A percentile compares a stretch with the other conserved stretches of the same genome.
These are phyloP conservation scores for Haplosporangium gracile DNA, from an alignment of 192 early-diverging fungal genomes.

Conservation along the genomic window DNA sequence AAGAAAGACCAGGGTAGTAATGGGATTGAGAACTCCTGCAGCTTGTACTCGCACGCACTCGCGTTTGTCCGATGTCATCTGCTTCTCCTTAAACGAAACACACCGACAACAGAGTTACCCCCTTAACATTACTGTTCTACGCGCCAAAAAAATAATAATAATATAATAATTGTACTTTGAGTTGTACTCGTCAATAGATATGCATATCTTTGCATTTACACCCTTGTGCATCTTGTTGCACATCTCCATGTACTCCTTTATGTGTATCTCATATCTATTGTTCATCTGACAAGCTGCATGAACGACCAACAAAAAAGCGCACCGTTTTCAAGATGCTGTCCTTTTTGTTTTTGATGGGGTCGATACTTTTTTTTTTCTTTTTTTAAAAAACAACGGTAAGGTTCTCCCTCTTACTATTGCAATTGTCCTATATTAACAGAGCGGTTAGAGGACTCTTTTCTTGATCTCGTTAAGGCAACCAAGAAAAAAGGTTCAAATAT, in stretches of 20 bases:
- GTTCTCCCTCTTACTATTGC: not conserved
- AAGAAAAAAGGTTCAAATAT: not conserved
- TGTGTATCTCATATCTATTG: not conserved
- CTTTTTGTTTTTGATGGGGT: too few species aligned
- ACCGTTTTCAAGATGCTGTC: not conserved
- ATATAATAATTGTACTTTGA: not conserved
- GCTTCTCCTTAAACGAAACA: too few species aligned
- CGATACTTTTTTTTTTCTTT: not conserved
- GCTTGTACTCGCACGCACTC: too few species aligned
- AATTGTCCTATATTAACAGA: not conserved
- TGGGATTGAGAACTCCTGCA: too few species aligned
- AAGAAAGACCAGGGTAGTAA: too few species aligned
- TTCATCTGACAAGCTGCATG: slow-evolving; percentile 9
- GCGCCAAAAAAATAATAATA: not conserved
- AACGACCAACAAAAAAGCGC: not conserved
- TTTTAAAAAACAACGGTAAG: not conserved
- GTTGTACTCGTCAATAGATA: not conserved
- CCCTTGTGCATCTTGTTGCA: not conserved
- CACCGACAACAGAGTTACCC: not conserved
- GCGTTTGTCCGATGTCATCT: too few species aligned
- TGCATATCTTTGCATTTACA: not conserved
- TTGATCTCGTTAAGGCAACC: not conserved
- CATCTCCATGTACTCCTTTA: not conserved
- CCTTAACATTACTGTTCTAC: not conserved
- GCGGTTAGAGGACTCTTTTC: not conserved